Base-by-base conservation (phyloP, 148 eudicot species). In the Amaranthus hypochondriacus region DNA sequence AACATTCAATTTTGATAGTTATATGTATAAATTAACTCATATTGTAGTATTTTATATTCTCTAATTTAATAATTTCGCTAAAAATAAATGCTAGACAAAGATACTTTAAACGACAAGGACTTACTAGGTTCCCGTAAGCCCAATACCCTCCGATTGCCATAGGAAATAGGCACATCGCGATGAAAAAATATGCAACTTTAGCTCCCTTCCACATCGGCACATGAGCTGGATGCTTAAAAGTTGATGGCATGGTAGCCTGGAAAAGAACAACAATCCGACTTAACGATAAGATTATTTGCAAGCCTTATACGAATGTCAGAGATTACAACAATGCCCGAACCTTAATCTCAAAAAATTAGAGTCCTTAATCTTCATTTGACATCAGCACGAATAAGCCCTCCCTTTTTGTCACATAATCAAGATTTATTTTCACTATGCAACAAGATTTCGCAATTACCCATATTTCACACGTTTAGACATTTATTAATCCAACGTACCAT, bases 141-240 rank as follows among this genome's bases (percentile, higher is more conserved):
- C 99, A 95, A 69, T 84, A 95, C 28, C 99, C 99, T 78, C 99
- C 99, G 78, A 95, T 90, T 13, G 99, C 97, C 13, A 95, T 82
- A 1, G 97, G 99, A 62, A 95, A 95, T 77, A 95, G 71, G 86
- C 99, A 92, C 94, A 87, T 71, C 1, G 99, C 99, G 48, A 95
- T 90, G 68, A 95, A 86, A 78, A 89, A 84, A 71, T 95, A 95
- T 4, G 99, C 99, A 83, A 90, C 89, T 78, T 95, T 95, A 9
- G 96, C 99, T 82, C 99, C 99, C 82, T 80, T 95, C 99, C 99
- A 95, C 99, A 95, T 95, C 15, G 97, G 97, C 81, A 95, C 97
- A 78, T 95, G 92, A 28, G 99, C 97, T 9, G 99, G 99, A 79
- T 92, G 91, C 88, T 95, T 95, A 80, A 95, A 92, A 1, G 96